Conservation (phyloP, 2,329 filamentous ascomycete genomes). For the Arthroderma sp. region DNA sequence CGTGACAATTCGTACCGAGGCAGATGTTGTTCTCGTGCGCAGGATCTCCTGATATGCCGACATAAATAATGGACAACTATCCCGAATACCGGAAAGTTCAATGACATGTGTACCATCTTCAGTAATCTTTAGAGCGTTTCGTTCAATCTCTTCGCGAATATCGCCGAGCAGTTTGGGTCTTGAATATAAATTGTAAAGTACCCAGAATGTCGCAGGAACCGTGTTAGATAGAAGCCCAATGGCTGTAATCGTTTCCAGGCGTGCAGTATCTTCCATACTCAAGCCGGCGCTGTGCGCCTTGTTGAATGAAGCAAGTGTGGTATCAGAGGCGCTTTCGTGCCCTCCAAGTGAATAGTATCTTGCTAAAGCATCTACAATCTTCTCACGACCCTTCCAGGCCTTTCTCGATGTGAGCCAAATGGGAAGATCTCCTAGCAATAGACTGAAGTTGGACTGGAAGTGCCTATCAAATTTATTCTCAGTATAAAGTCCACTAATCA, state of each 20-base stretch:
- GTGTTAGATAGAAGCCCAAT: constrained; percentile 32
- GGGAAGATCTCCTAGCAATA: background rate
- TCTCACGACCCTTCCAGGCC: background rate
- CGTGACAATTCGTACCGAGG: background rate
- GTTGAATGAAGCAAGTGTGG: background rate
- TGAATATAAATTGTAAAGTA: constrained; percentile 31
- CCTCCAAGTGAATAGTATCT: background rate
- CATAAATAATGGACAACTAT: background rate
- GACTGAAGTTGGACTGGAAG: background rate
- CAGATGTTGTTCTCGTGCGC: background rate
- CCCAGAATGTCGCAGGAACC: constrained; percentile 33
- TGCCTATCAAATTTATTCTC: background rate
- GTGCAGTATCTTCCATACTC: constrained; percentile 12
- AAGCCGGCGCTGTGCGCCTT: background rate
- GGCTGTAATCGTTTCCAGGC: constrained; percentile 17
- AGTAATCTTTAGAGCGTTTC: background rate
- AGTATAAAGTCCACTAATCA: constrained; percentile 2
- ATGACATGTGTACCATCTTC: background rate
- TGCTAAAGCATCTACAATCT: background rate
- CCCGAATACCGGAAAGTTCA: background rate
- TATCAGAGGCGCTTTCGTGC: background rate
- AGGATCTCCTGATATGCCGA: constrained; percentile 1
- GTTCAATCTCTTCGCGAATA: background rate
- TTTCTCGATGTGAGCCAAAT: background rate
- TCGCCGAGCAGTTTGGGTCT: constrained; percentile 14